Percentiles rank a stretch among this genome's conserved stretches.
Conservation (phyloP, 345 rosid species). For the Trapa bicornis region DNA sequence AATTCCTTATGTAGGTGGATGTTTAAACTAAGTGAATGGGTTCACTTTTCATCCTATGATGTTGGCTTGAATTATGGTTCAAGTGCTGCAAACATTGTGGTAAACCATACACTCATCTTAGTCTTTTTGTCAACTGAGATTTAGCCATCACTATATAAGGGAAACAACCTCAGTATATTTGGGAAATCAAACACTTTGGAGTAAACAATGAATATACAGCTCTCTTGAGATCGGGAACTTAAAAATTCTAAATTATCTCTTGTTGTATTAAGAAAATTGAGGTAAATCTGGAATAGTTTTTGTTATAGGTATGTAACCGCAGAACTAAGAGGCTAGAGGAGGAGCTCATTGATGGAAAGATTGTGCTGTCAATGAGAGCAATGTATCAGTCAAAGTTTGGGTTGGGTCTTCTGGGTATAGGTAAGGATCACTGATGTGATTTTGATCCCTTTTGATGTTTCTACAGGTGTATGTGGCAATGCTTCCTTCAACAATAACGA, state of each 20-base stretch:
- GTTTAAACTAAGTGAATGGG: conserved; percentile 95
- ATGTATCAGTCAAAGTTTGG: conserved; percentile 90
- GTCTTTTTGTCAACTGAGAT: not conserved
- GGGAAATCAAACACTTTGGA: not conserved
- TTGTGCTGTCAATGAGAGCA: conserved; percentile 83
- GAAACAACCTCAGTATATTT: not conserved
- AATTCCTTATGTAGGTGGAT: conserved; percentile 49
- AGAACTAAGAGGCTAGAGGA: conserved; percentile 80
- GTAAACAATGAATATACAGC: not conserved
- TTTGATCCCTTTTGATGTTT: not conserved
- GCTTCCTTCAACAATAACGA: not conserved
- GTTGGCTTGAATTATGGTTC: conserved; percentile 84
- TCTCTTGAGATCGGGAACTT: not conserved
- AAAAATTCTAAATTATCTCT: not conserved
- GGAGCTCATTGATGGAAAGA: conserved; percentile 79
- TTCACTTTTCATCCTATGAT: conserved; percentile 71
- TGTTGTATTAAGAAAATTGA: not conserved
- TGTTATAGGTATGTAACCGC: conserved; percentile 67
- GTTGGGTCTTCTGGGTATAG: conserved; percentile 71
- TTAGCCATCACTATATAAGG: not conserved
- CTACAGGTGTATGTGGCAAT: not conserved
- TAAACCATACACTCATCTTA: conserved; percentile 12
- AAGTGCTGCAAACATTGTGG: conserved; percentile 88
- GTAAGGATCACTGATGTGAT: conserved; percentile 18
- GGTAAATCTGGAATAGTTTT: conserved; percentile 11